A percentile compares a stretch with the other conserved stretches of the same genome.
Evolutionary conservation across 441 rosid genomes (phyloP).

Genomic region (Corymbia calophylla): DNA sequence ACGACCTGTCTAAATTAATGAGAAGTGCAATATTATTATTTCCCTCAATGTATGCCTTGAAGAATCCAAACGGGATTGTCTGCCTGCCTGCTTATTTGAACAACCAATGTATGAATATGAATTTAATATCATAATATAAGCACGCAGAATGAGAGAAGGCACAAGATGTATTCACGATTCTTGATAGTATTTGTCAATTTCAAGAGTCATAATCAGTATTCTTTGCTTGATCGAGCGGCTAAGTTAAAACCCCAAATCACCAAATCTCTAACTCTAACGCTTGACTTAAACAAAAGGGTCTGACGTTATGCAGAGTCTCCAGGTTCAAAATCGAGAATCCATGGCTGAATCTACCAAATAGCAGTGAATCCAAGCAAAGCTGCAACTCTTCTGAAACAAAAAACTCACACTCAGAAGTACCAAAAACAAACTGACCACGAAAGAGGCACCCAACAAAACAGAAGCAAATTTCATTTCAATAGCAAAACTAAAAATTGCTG

Average conservation of each 20-base stretch:
- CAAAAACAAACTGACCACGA: fast-evolving
- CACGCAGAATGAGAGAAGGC: no score
- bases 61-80: fast-evolving
- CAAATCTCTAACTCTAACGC: fast-evolving
- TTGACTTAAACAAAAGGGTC: not conserved
- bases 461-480: not conserved
- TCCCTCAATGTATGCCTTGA: not conserved
- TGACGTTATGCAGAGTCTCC: fast-evolving
- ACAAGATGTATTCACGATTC: no score
- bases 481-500: fast-evolving
- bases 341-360: fast-evolving
- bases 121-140: no score
- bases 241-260: not conserved
- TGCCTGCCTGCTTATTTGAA: no score
- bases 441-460: not conserved
- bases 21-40: fast-evolving
- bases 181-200: fast-evolving
- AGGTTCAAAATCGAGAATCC: no score
- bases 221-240: not conserved
- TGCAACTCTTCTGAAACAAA: fast-evolving
- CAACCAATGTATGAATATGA: no score
- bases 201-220: no score
- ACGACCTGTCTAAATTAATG: no score
- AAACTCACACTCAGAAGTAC: fast-evolving
- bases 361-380: fast-evolving